Evolutionary conservation across 1,284 basidiomycete genomes (phyloP).

Genomic region (Vanrija sp.): DNA sequence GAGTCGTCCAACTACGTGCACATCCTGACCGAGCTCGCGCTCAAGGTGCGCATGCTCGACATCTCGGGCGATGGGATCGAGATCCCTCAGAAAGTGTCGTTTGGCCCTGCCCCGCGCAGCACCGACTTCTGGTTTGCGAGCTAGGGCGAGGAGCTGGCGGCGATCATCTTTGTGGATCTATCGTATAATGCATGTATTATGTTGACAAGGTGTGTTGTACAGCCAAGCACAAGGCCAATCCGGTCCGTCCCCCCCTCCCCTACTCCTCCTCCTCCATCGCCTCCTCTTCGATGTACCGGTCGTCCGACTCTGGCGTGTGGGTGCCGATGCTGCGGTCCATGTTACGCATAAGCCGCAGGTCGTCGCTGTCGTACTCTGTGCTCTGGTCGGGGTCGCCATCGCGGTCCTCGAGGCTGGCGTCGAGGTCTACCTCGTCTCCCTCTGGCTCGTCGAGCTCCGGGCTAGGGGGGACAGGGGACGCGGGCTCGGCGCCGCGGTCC

Average conservation of each 20-base stretch:
- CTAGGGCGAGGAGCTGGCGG: slow-evolving; percentile 15
- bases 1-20: slow-evolving; percentile 77
- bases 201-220: too few relatives aligned
- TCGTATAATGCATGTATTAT: slow-evolving; percentile 6
- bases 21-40: slow-evolving; percentile 78
- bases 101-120: slow-evolving; percentile 61
- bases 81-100: slow-evolving; percentile 60
- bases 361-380: slow-evolving; percentile 17
- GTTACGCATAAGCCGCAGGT: slow-evolving; percentile 14
- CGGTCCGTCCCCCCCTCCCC: slow-evolving; percentile 8
- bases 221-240: background rate
- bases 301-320: background rate
- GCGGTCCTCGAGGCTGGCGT: slow-evolving; percentile 14
- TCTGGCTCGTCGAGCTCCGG: background rate
- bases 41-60: slow-evolving; percentile 90
- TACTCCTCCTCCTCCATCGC: slow-evolving; percentile 16
- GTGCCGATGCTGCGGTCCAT: slow-evolving; percentile 16
- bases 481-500: slow-evolving; percentile 19
- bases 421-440: slow-evolving; percentile 11
- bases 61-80: slow-evolving; percentile 88
- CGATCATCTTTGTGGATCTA: too few relatives aligned
- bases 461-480: background rate
- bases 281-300: background rate
- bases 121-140: slow-evolving; percentile 81
- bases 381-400: slow-evolving; percentile 14